Evolutionary conservation across 2,329 filamentous ascomycete genomes (phyloP), one percentile per base, ranked within the genome.

Genomic region (Berkeleyomyces basicola): DNA sequence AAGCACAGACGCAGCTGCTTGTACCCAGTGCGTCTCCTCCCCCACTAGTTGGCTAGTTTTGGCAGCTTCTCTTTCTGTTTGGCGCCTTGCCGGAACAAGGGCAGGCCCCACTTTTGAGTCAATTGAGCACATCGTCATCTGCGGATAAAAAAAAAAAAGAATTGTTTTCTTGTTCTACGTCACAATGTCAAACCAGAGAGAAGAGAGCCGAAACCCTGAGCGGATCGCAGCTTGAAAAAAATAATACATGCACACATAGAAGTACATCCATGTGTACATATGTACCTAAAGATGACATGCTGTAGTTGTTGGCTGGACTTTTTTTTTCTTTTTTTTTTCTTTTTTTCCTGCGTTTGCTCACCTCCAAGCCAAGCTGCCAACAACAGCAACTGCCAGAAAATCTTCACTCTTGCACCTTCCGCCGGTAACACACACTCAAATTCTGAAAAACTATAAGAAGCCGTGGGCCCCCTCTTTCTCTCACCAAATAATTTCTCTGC

Each of bases 291-390:
- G 23, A 23, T 23, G 23, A 23, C 23, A 23, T 23, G 23, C 23
- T 23, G 2, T 67, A 67, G 67, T 68, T 69, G 67, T 63, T 65
- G 63, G 63, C 59, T 59, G 31, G 61, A 46, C 60, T 64, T 66
- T 66, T 66, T 58, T 66, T 61, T 64, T 65, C 61, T 64, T 60
- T 67, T 65, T 58, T 65, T 63, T 64, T 59, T 65, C 62, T 64
- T 47, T 47, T 47, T 47, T 47, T 14, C 7, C 23, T 23, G 23
- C 23, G 23, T 23, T 23, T 23, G 23, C 23, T 23, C 23, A 23
- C 23, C 23, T 23, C 23, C 23, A 23, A 23, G 23, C 23, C 23
- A 23, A 23, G 23, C 23, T 23, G 23, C 23, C 23, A 23, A 23
- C 23, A 23, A 23, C 23, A 23, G 23, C 23, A 23, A 23, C 23